phyloP scores from a whole-genome alignment of 225 moss, liverwort and hornwort species.

The Thuidium tamariscinum region DNA sequence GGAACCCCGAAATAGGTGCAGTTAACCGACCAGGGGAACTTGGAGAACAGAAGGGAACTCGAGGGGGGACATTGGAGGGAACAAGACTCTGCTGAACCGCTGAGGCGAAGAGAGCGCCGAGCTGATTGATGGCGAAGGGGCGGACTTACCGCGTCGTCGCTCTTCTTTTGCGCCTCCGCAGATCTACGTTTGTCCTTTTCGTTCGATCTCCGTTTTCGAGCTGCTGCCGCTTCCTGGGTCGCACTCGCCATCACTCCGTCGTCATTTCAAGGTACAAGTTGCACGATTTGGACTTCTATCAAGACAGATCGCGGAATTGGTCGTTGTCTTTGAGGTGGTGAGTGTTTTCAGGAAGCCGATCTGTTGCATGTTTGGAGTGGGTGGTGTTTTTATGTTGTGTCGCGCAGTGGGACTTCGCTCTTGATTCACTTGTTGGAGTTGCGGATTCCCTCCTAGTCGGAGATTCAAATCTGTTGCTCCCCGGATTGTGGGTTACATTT shows the following conservation, averaged over 20 bases:
- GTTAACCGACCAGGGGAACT: not conserved
- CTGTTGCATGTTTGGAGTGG: not conserved
- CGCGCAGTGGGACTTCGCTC: not conserved
- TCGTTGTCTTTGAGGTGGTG: not conserved
- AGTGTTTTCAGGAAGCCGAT: not conserved
- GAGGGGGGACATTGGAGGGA: not conserved
- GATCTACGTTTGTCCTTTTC: not conserved
- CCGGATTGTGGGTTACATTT: not conserved
- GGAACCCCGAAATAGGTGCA: not conserved
- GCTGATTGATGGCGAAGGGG: not conserved
- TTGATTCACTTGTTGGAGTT: not conserved
- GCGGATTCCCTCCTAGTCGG: not conserved
- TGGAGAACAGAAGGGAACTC: not conserved
- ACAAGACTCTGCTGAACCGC: not conserved
- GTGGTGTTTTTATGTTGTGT: not conserved
- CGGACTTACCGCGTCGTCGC: slow-evolving; percentile 2
- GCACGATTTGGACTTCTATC: not conserved
- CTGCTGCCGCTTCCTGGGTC: not conserved
- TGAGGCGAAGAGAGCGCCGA: not conserved
- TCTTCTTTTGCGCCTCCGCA: not conserved
- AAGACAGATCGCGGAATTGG: not conserved
- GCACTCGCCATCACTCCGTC: not conserved
- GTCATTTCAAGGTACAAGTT: slow-evolving; percentile 13
- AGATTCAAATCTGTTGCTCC: not conserved
- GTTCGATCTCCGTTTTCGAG: not conserved